phyloP scores from a whole-genome alignment of 768 basidiomycete genomes.

The Termitomyces sp. region DNA sequence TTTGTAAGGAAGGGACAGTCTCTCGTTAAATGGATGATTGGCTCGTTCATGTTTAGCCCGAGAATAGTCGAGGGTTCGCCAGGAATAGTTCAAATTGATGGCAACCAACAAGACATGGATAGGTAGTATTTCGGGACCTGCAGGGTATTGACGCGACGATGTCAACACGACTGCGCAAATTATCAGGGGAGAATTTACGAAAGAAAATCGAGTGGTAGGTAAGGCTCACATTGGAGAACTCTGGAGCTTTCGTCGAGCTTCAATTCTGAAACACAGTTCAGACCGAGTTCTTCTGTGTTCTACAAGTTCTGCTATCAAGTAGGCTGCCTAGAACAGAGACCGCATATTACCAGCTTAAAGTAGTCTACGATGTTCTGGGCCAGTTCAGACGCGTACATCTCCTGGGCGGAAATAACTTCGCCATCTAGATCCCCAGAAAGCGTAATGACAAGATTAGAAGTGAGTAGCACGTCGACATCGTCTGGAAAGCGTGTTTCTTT shows the following conservation, averaged over 20 bases:
- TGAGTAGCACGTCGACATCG: constrained; percentile 42
- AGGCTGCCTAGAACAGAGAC: not conserved
- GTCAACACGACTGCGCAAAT: constrained; percentile 11
- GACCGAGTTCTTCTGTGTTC: constrained; percentile 57
- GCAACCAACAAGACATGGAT: constrained; percentile 35
- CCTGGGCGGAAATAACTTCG: constrained; percentile 27
- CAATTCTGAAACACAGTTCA: constrained; percentile 51
- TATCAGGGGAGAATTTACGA: constrained; percentile 3
- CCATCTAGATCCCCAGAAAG: constrained; percentile 51
- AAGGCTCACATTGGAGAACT: constrained; percentile 30
- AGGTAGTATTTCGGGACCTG: constrained; percentile 15
- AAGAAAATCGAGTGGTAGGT: constrained; percentile 8
- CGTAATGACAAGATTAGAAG: constrained; percentile 45
- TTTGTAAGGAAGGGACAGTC: constrained; percentile 49
- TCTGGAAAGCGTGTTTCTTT: constrained; percentile 33
- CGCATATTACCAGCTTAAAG: constrained; percentile 38
- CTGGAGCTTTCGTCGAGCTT: constrained; percentile 41
- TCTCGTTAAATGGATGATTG: constrained; percentile 49
- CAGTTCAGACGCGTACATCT: constrained; percentile 45
- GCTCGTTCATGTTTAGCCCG: constrained; percentile 5
- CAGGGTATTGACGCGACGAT: constrained; percentile 13
- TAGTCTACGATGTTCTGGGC: constrained; percentile 44
- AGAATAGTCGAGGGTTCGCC: constrained; percentile 20
- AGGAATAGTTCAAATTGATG: constrained; percentile 29
- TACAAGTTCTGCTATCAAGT: constrained; percentile 19